phyloP scores from a whole-genome alignment of 73 alveolate species.

The Tetrahymena malaccensis region DNA sequence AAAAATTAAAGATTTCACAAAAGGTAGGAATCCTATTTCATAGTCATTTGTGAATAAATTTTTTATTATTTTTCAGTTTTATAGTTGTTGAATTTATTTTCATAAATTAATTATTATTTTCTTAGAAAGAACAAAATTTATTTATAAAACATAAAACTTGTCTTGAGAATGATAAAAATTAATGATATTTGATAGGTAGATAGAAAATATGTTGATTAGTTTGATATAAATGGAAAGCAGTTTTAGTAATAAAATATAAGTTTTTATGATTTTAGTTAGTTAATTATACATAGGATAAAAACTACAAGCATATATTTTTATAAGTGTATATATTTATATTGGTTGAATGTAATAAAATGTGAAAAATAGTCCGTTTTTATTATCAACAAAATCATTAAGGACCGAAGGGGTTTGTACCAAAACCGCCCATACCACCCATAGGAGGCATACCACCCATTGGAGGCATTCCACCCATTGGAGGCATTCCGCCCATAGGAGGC shows the following conservation, averaged over 20 bases:
- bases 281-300: neutral
- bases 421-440: neutral
- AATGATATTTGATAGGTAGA: neutral
- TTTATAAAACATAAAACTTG: too few species aligned
- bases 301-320: neutral
- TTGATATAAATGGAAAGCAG: neutral
- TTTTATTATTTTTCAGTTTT: too few species aligned
- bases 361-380: neutral
- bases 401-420: neutral
- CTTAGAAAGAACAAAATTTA: too few species aligned
- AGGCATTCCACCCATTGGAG: neutral
- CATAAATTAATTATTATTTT: too few species aligned
- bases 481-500: neutral
- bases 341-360: neutral
- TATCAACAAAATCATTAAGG: neutral
- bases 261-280: neutral
- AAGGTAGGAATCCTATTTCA: too few species aligned
- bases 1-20: too few species aligned
- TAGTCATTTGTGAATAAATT: too few species aligned
- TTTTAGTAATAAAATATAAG: neutral
- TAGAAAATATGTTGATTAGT: neutral
- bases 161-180: too few species aligned
- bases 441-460: constrained; percentile 1
- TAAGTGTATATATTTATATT: neutral
- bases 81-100: too few species aligned